phyloP scores from a whole-genome alignment of 225 moss, liverwort and hornwort species.

The Asterella californica region DNA sequence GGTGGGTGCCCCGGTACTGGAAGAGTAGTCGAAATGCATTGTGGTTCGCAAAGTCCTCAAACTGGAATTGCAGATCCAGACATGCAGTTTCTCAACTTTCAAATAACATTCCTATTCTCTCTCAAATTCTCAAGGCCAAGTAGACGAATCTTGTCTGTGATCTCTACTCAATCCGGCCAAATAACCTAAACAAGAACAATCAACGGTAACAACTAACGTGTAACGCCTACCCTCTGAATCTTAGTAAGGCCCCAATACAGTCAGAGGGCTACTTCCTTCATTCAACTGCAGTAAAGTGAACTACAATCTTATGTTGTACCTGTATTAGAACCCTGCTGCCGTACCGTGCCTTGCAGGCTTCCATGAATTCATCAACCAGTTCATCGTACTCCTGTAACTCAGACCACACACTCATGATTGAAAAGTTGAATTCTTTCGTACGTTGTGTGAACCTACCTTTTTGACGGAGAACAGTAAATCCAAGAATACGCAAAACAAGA shows the following conservation, averaged over 20 bases:
- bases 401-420: not conserved
- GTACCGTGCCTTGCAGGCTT: slow-evolving; percentile 60
- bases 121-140: not conserved
- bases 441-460: not conserved
- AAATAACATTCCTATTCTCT: not conserved
- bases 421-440: not conserved
- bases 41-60: slow-evolving; percentile 88
- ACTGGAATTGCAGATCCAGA: slow-evolving; percentile 35
- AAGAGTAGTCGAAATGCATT: slow-evolving; percentile 82
- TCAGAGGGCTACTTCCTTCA: not conserved
- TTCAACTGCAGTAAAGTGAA: not conserved
- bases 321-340: slow-evolving; percentile 47
- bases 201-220: not conserved
- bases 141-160: not conserved
- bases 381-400: slow-evolving; percentile 68
- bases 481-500: not conserved
- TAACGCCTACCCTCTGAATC: not conserved
- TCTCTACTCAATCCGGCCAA: not conserved
- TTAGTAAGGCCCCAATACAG: not conserved
- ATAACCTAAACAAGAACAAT: not conserved
- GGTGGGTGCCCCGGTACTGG: slow-evolving; percentile 66
- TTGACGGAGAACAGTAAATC: not conserved
- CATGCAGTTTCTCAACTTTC: slow-evolving; percentile 7
- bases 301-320: slow-evolving; percentile 14
- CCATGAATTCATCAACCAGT: slow-evolving; percentile 78